phyloP scores from a whole-genome alignment of 192 early-diverging fungal species.

The Geranomyces michiganensis region DNA sequence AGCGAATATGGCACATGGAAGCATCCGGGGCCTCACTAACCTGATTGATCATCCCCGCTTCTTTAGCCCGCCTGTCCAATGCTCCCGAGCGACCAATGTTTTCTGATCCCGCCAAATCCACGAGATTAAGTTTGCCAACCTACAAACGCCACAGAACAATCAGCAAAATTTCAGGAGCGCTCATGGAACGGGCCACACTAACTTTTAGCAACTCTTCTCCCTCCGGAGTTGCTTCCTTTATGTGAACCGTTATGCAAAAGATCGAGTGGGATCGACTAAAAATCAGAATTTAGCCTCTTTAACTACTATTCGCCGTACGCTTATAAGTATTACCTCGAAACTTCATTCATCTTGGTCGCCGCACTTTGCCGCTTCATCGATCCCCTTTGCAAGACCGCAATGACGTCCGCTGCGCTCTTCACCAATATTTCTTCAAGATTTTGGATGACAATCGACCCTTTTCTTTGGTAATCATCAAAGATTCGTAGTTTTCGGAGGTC shows the following conservation, averaged over 20 bases:
- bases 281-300: no score
- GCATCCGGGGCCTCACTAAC: constrained; percentile 7
- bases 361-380: constrained; percentile 77
- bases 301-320: no score
- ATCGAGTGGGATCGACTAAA: constrained; percentile 89
- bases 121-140: constrained; percentile 93
- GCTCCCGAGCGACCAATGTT: constrained; percentile 91
- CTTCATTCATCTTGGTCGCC: constrained; percentile 86
- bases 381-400: constrained; percentile 71
- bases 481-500: constrained; percentile 63
- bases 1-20: constrained; percentile 49
- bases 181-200: neutral
- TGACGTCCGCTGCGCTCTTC: constrained; percentile 71
- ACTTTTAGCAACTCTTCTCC: constrained; percentile 86
- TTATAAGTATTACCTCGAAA: constrained; percentile 61
- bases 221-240: constrained; percentile 77
- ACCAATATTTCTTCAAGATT: constrained; percentile 82
- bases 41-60: constrained; percentile 92
- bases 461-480: constrained; percentile 69
- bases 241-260: constrained; percentile 87
- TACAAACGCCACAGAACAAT: neutral
- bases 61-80: constrained; percentile 75
- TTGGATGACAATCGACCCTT: constrained; percentile 75
- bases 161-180: no score
- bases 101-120: constrained; percentile 94